phyloP scores from a whole-genome alignment of 345 rosid species.

The Populus davidiana region DNA sequence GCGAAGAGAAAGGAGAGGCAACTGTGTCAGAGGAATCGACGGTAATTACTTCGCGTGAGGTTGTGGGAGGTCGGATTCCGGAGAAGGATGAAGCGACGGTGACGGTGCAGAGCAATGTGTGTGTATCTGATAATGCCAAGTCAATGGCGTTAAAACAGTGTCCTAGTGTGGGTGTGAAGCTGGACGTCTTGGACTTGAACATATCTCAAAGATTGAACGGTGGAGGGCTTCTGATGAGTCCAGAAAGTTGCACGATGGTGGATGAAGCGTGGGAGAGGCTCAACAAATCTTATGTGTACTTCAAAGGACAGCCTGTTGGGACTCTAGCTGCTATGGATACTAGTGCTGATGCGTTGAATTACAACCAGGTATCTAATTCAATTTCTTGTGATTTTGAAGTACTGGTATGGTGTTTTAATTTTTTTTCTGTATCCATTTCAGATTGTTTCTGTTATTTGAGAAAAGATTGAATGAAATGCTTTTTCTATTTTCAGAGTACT shows the following conservation, averaged over 20 bases:
- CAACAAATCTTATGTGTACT: conserved; percentile 36
- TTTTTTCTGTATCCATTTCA: background rate
- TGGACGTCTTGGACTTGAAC: conserved; percentile 20
- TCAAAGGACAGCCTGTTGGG: conserved; percentile 45
- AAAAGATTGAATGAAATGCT: background rate
- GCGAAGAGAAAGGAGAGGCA: background rate
- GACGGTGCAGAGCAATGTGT: conserved; percentile 13
- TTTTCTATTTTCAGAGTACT: too few relatives aligned
- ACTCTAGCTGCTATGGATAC: conserved; percentile 53
- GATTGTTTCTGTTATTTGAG: background rate
- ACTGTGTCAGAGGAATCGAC: background rate
- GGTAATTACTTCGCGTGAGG: background rate
- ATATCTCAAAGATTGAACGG: conserved; percentile 11
- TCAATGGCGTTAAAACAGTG: conserved; percentile 19
- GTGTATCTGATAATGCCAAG: conserved; percentile 5
- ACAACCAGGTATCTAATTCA: conserved; percentile 39
- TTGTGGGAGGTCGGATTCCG: background rate
- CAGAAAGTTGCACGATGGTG: conserved; percentile 34
- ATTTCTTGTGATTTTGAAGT: background rate
- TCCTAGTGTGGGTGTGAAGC: conserved; percentile 39
- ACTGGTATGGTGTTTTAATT: background rate
- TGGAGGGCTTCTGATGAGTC: conserved; percentile 15
- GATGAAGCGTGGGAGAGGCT: conserved; percentile 53
- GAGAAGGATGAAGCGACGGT: conserved; percentile 17
- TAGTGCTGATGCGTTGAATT: conserved; percentile 42